These are phyloP conservation scores for Choiromyces venosus DNA, from an alignment of 495 filamentous ascomycete species.

Conservation along the genomic window DNA sequence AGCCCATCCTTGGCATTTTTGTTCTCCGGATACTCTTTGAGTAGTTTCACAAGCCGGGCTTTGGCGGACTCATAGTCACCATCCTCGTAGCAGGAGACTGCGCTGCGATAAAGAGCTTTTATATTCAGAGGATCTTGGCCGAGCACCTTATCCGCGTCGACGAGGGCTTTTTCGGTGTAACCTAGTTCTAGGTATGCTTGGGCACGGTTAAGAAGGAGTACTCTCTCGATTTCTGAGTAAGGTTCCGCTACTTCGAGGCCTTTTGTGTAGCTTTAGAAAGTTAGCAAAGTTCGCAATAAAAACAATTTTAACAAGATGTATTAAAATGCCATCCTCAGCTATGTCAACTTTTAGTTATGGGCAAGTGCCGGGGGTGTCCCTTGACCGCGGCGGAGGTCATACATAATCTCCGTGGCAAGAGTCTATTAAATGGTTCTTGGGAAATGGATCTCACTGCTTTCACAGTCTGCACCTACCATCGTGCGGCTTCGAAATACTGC, in stretches of 20 bases:
- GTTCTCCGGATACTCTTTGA: constrained; percentile 1
- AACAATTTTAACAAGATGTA: background rate
- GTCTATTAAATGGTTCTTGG: background rate
- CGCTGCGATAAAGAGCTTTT: constrained; percentile 14
- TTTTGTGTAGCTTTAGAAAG: constrained; percentile 5
- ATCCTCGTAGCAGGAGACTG: constrained; percentile 12
- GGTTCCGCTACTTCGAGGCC: constrained; percentile 12
- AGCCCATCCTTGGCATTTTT: constrained; percentile 8
- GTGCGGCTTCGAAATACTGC: constrained; percentile 12
- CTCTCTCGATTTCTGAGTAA: background rate
- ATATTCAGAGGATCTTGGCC: constrained; percentile 12
- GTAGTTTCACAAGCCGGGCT: background rate
- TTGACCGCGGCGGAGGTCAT: background rate
- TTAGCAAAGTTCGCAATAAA: background rate
- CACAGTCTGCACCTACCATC: constrained; percentile 14
- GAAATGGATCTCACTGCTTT: background rate
- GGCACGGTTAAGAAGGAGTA: constrained; percentile 17
- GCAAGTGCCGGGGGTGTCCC: background rate
- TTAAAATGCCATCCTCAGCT: background rate
- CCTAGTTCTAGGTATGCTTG: constrained; percentile 15
- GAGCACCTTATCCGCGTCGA: constrained; percentile 6
- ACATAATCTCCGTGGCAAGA: background rate
- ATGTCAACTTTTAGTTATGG: background rate
- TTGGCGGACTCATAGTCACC: constrained; percentile 14
- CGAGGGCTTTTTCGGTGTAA: constrained; percentile 13